Evolutionary conservation across 2,329 filamentous ascomycete genomes (phyloP).

Genomic region (Spiromastix sp.): DNA sequence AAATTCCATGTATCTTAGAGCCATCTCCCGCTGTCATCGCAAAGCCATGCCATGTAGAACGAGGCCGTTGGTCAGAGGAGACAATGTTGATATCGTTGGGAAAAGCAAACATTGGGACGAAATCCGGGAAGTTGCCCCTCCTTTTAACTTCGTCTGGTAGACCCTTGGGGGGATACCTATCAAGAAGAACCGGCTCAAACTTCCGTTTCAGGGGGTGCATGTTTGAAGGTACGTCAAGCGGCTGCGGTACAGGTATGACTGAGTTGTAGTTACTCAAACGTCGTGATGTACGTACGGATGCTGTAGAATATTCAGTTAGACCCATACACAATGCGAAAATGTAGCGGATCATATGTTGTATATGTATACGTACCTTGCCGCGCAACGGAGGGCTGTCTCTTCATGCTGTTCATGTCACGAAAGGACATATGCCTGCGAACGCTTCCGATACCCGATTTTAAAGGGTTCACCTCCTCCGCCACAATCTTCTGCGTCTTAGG

Average conservation of each 20-base stretch:
- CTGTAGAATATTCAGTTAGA: constrained; percentile 24
- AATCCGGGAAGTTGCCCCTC: constrained; percentile 85
- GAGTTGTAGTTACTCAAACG: constrained; percentile 96
- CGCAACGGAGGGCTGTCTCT: constrained; percentile 67
- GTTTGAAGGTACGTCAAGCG: constrained; percentile 75
- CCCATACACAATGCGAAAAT: constrained; percentile 1
- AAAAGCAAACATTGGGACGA: constrained; percentile 98
- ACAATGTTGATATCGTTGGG: constrained; percentile 97
- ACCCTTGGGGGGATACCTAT: constrained; percentile 79
- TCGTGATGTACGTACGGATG: constrained; percentile 69
- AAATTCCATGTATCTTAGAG: constrained; percentile 83
- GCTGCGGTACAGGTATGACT: constrained; percentile 87
- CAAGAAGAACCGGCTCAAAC: constrained; percentile 92
- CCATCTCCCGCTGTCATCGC: constrained; percentile 94
- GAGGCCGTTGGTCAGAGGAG: constrained; percentile 82
- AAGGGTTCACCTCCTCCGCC: constrained; percentile 52
- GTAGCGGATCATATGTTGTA: constrained; percentile 12
- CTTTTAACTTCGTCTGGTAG: constrained; percentile 70
- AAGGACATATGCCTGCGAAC: constrained; percentile 88
- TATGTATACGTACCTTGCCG: constrained; percentile 55
- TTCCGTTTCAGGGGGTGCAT: constrained; percentile 93
- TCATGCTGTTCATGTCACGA: constrained; percentile 88
- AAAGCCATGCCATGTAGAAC: constrained; percentile 98
- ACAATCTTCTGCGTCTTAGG: constrained; percentile 74
- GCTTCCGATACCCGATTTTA: constrained; percentile 62